Evolutionary conservation across 75 land plant genomes (phyloP).

Genomic region (Chamaecyparis obtusa): DNA sequence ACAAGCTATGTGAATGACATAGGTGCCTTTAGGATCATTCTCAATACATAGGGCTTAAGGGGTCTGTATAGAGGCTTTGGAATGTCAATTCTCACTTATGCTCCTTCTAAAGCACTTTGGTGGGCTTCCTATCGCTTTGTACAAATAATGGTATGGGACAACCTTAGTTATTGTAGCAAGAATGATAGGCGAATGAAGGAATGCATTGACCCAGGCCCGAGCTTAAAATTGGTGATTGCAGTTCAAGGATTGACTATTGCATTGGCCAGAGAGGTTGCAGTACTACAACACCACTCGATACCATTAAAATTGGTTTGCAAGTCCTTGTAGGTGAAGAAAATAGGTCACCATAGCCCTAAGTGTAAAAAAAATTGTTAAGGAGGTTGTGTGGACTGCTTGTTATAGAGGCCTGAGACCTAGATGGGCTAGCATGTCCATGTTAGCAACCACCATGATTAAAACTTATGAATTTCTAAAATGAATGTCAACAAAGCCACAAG

Average conservation of each 20-base stretch:
- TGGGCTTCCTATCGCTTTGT: slow-evolving; percentile 86
- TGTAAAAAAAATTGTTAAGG: slow-evolving; percentile 54
- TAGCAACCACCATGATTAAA: slow-evolving; percentile 79
- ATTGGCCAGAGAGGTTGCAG: slow-evolving; percentile 78
- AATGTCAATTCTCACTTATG: slow-evolving; percentile 73
- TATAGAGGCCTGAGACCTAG: slow-evolving; percentile 90
- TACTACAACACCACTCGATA: slow-evolving; percentile 93
- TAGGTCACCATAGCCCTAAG: slow-evolving; percentile 55
- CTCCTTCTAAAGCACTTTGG: slow-evolving; percentile 96
- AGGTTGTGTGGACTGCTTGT: slow-evolving; percentile 89
- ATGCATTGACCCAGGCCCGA: slow-evolving; percentile 18
- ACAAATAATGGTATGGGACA: slow-evolving; percentile 71
- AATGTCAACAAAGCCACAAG: slow-evolving; percentile 47
- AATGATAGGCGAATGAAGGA: slow-evolving; percentile 22
- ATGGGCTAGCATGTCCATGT: slow-evolving; percentile 80
- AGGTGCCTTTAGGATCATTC: slow-evolving; percentile 77
- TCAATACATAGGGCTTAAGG: slow-evolving; percentile 56
- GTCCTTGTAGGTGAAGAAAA: slow-evolving; percentile 65
- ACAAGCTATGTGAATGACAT: slow-evolving; percentile 57
- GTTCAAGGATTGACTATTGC: slow-evolving; percentile 90
- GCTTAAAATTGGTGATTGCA: slow-evolving; percentile 43
- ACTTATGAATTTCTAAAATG: slow-evolving; percentile 86
- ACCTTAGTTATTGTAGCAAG: slow-evolving; percentile 25
- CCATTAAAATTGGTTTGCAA: slow-evolving; percentile 89
- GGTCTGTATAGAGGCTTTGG: slow-evolving; percentile 97